phyloP scores from a whole-genome alignment of 2,329 filamentous ascomycete genomes.

The Acrodontium crateriforme region DNA sequence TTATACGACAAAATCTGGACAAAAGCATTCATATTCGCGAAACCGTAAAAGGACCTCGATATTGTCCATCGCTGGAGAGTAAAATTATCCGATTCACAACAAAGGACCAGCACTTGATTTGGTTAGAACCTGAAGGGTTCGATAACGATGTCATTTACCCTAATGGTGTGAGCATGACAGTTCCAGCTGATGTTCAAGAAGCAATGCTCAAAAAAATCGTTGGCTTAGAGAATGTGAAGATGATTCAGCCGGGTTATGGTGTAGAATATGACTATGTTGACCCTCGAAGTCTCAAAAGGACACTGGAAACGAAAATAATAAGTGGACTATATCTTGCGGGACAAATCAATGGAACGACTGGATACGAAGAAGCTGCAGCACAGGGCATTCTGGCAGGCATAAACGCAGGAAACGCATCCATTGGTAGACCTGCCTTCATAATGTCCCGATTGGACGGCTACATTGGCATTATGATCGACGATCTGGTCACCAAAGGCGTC shows the following conservation, averaged over 20 bases:
- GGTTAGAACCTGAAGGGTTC: conserved; percentile 95
- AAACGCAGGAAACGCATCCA: conserved; percentile 75
- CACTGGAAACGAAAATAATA: conserved; percentile 87
- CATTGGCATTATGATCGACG: conserved; percentile 98
- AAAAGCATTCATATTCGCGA: conserved; percentile 95
- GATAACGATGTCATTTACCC: conserved; percentile 83
- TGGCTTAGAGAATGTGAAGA: conserved; percentile 77
- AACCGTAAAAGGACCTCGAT: conserved; percentile 83
- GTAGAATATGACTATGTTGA: conserved; percentile 99
- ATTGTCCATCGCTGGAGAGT: conserved; percentile 89
- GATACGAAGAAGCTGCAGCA: conserved; percentile 92
- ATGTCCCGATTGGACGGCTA: conserved; percentile 79
- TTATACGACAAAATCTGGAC: conserved; percentile 80
- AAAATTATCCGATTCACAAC: conserved; percentile 82
- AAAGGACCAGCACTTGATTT: conserved; percentile 74
- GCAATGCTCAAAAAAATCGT: conserved; percentile 70
- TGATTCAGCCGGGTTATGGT: conserved; percentile 92
- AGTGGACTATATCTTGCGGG: conserved; percentile 80
- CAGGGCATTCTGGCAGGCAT: conserved; percentile 88
- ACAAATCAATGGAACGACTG: conserved; percentile 96
- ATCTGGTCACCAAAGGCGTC: conserved; percentile 91
- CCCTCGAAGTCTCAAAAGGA: conserved; percentile 72
- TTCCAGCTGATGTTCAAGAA: conserved; percentile 77
- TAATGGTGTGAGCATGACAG: conserved; percentile 94
- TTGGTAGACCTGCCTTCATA: conserved; percentile 49